phyloP scores from a whole-genome alignment of 129 eudicot species.

The Apium graveolens region DNA sequence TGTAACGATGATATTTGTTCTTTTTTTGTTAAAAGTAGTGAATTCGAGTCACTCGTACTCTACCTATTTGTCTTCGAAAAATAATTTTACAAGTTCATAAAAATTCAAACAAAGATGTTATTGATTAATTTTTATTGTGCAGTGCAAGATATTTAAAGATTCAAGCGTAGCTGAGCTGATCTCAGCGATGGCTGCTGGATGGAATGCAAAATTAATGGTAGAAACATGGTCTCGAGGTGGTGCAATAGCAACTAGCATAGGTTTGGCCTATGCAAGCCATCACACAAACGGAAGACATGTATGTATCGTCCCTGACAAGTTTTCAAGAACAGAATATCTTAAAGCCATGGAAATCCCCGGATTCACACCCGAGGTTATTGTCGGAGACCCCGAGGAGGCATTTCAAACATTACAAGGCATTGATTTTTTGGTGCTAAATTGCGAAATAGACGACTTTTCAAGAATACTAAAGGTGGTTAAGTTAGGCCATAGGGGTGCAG shows the following conservation, averaged over 20 bases:
- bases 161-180: conserved; percentile 79
- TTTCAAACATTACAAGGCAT: conserved; percentile 37
- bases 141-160: conserved; percentile 53
- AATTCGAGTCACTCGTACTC: too few species aligned
- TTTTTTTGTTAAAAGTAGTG: too few species aligned
- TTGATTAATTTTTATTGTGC: not conserved
- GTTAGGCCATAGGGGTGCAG: conserved; percentile 76
- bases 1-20: too few species aligned
- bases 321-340: conserved; percentile 34
- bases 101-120: not conserved
- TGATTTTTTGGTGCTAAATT: conserved; percentile 69
- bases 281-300: conserved; percentile 77
- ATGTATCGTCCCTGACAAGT: conserved; percentile 63
- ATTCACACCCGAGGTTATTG: conserved; percentile 39
- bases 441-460: conserved; percentile 23
- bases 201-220: conserved; percentile 67
- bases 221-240: conserved; percentile 71
- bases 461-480: conserved; percentile 55
- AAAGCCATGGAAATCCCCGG: conserved; percentile 38
- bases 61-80: too few species aligned
- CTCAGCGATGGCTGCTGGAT: conserved; percentile 97
- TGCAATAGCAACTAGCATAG: conserved; percentile 48
- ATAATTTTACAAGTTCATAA: too few species aligned
- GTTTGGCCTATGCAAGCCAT: conserved; percentile 45
- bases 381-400: conserved; percentile 54